Base-by-base conservation (phyloP, 2,329 filamentous ascomycete species). In the Leptoxyphium fumago region DNA sequence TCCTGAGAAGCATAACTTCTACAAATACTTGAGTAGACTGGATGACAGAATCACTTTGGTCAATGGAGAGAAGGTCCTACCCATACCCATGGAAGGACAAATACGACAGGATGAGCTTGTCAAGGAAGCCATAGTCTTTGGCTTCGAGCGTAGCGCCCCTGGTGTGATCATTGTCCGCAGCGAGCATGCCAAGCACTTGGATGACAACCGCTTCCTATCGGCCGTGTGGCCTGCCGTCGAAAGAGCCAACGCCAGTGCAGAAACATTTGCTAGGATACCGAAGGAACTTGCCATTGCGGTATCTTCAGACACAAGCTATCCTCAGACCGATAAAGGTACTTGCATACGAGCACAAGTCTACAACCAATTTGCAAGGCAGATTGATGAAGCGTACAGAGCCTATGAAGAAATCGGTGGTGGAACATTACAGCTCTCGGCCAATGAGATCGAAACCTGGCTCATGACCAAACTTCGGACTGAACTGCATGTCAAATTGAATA, bases 81-180 rank as follows among this genome's bases (percentile, higher is more conserved):
- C 69, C 0, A 57, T 72, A 5, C 60, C 63, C 0, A 64, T 70
- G 34, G 78, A 82, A 54, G 68, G 71, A 3, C 63, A 66, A 0
- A 69, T 80, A 6, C 64, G 74, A 8, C 68, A 75, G 43, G 64
- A 73, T 41, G 60, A 64, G 2, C 58, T 70, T 0, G 72, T 80
- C 0, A 62, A 68, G 13, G 77, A 80, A 46, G 71, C 70, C 0
- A 63, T 78, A 2, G 68, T 77, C 0, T 77, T 79, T 47, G 77
- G 77, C 0, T 66, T 69, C 1, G 73, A 70, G 8, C 67, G 65
- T 40, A 63, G 68, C 1, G 63, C 71, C 26, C 72, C 73, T 0
- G 76, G 75, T 1, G 50, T 77, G 10, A 50, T 78, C 10, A 61
- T 80, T 10, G 61, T 80, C 17, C 48, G 50, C 39, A 67, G 70